Evolutionary conservation across 192 early-diverging fungal genomes (phyloP).

Genomic region (Linderina pennispora): DNA sequence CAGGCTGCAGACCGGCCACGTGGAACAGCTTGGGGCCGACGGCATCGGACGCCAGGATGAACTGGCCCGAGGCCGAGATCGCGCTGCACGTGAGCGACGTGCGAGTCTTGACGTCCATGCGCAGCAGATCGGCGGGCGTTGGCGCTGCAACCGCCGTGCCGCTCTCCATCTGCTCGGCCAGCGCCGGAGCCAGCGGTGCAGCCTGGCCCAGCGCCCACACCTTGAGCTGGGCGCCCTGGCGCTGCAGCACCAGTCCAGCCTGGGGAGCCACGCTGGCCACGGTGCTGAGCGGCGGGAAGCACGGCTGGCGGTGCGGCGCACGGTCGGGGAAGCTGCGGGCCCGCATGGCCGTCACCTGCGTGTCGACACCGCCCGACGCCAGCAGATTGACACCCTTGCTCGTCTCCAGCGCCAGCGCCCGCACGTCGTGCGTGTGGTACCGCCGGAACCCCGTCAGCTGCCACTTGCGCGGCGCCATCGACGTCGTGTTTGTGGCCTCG

Average conservation of each 20-base stretch:
- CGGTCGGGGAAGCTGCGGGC: constrained; percentile 55
- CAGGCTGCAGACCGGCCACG: constrained; percentile 20
- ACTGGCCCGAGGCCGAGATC: constrained; percentile 74
- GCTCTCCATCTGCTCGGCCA: constrained; percentile 34
- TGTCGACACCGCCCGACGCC: constrained; percentile 81
- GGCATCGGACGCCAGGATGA: constrained; percentile 79
- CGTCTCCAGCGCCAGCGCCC: constrained; percentile 76
- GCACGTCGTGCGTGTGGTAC: constrained; percentile 93
- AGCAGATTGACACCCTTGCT: constrained; percentile 58
- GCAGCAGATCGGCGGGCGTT: constrained; percentile 63
- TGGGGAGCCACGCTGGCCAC: constrained; percentile 56
- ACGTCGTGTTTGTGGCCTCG: neutral
- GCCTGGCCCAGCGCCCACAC: constrained; percentile 79
- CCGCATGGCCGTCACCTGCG: constrained; percentile 58
- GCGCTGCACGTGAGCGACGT: constrained; percentile 64
- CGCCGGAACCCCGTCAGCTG: constrained; percentile 76
- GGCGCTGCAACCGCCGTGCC: constrained; percentile 47
- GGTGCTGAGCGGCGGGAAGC: constrained; percentile 55
- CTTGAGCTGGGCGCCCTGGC: constrained; percentile 61
- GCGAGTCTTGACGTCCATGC: constrained; percentile 68
- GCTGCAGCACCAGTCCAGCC: constrained; percentile 56
- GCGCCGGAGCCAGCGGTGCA: constrained; percentile 12
- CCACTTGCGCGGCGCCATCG: constrained; percentile 50
- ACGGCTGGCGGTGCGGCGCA: constrained; percentile 56
- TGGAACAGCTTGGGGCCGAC: constrained; percentile 62